Conservation (phyloP, 2,329 filamentous ascomycete genomes). For the Akanthomyces muscarius region DNA sequence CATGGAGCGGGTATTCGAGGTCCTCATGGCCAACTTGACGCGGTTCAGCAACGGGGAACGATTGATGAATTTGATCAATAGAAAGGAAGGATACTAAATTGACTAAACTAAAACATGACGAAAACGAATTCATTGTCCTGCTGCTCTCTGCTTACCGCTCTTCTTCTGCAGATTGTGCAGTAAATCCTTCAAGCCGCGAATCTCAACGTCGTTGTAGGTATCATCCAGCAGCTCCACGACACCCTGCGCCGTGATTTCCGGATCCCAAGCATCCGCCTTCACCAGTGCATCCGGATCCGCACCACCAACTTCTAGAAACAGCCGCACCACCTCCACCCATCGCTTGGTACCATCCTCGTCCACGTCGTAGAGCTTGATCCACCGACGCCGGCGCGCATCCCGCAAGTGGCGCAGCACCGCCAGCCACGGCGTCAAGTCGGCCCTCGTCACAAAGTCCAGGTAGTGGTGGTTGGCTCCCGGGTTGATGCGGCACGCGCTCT, state of each 20-base stretch:
- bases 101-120: background rate
- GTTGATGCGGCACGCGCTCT: conserved; percentile 17
- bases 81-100: conserved; percentile 29
- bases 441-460: conserved; percentile 23
- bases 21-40: conserved; percentile 40
- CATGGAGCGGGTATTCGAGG: conserved; percentile 37
- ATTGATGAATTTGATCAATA: conserved; percentile 39
- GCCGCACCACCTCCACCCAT: conserved; percentile 28
- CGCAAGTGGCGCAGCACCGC: conserved; percentile 29
- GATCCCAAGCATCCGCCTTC: conserved; percentile 28
- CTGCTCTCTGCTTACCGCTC: background rate
- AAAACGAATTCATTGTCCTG: background rate
- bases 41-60: conserved; percentile 34
- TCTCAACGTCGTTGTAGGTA: conserved; percentile 24
- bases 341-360: conserved; percentile 26
- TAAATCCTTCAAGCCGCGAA: conserved; percentile 18
- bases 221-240: conserved; percentile 28
- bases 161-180: conserved; percentile 14
- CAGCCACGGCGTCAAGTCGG: conserved; percentile 29
- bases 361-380: conserved; percentile 30
- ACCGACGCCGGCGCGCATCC: conserved; percentile 28
- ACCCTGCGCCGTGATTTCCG: conserved; percentile 26
- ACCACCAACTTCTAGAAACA: conserved; percentile 26
- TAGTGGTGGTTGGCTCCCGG: conserved; percentile 23
- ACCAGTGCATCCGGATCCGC: conserved; percentile 28